A percentile compares a stretch with the other conserved stretches of the same genome.
Evolutionary conservation across 75 land plant genomes (phyloP).

Genomic region (Cupressus sempervirens): DNA sequence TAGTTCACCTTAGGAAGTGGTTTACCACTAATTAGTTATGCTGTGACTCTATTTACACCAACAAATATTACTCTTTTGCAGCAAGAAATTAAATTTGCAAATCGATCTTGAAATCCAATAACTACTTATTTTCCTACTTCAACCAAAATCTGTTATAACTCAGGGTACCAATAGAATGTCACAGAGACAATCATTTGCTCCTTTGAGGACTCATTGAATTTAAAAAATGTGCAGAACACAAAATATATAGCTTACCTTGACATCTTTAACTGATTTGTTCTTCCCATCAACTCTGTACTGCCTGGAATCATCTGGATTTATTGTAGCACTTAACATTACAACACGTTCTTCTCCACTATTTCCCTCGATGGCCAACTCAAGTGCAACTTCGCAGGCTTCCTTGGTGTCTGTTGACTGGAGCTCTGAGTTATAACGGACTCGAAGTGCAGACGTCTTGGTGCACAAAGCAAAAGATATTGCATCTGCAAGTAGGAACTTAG

Average conservation of each 20-base stretch:
- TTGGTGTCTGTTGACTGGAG: constrained; percentile 30
- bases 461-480: constrained; percentile 27
- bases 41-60: no score
- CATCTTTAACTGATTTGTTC: constrained; percentile 24
- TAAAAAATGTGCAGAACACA: neutral
- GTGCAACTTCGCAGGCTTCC: constrained; percentile 19
- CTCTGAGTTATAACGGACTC: constrained; percentile 18
- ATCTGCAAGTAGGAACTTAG: constrained; percentile 8
- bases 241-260: constrained; percentile 17
- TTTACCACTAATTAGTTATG: no score
- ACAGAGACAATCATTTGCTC: neutral
- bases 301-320: constrained; percentile 19
- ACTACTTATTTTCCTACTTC: neutral
- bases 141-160: neutral
- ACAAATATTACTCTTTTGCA: neutral
- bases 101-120: neutral
- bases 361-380: constrained; percentile 10
- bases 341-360: constrained; percentile 4
- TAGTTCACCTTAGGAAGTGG: no score
- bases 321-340: constrained; percentile 9
- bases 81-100: neutral
- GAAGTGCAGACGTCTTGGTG: constrained; percentile 18
- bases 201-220: neutral
- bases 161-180: neutral
- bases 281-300: constrained; percentile 24